Conservation (phyloP, 768 basidiomycete species). For the Cystobasidium tubakii region DNA sequence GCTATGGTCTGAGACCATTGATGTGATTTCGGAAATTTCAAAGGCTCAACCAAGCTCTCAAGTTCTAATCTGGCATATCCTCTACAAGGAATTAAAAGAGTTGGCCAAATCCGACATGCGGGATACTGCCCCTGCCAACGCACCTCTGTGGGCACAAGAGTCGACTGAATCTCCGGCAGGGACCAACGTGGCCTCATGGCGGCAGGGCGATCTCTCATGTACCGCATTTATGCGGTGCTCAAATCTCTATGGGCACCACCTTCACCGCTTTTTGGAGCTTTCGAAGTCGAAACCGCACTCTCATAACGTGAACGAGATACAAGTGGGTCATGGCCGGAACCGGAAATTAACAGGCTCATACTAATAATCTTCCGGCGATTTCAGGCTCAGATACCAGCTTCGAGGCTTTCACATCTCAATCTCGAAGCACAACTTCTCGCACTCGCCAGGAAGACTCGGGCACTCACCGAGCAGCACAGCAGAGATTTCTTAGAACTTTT, state of each 20-base stretch:
- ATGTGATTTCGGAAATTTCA: background rate
- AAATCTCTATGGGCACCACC: background rate
- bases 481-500: conserved; percentile 82
- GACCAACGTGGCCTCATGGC: background rate
- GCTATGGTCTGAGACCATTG: conserved; percentile 72
- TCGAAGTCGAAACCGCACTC: background rate
- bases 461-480: conserved; percentile 77
- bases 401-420: conserved; percentile 64
- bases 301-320: background rate
- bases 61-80: conserved; percentile 1
- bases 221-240: background rate
- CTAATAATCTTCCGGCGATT: too few relatives aligned
- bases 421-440: conserved; percentile 77
- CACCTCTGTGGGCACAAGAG: background rate
- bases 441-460: conserved; percentile 62
- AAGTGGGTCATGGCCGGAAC: background rate
- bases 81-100: background rate
- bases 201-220: background rate
- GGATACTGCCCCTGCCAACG: background rate
- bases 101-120: background rate
- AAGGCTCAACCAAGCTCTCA: background rate
- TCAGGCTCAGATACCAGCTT: conserved; percentile 51
- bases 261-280: background rate
- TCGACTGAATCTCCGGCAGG: background rate
- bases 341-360: too few relatives aligned